Percentiles rank a stretch among this genome's conserved stretches.
phyloP scores from a whole-genome alignment of 441 rosid species.

The Populus hybrid region DNA sequence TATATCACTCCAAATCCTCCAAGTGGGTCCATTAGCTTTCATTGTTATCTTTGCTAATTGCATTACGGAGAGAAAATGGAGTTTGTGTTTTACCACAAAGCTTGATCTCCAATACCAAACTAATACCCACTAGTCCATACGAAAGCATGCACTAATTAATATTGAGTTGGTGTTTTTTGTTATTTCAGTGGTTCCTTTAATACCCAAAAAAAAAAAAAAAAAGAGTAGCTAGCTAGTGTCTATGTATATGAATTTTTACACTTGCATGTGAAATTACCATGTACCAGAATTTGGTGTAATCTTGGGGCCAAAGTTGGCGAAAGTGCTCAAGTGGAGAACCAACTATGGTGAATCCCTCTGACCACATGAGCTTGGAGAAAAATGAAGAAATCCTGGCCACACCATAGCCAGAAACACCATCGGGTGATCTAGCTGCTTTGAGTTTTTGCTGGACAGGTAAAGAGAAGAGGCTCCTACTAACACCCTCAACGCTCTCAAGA shows the following conservation, averaged over 20 bases:
- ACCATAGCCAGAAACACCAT: slow-evolving; percentile 78
- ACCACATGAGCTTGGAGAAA: slow-evolving; percentile 85
- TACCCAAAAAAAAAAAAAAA: no score
- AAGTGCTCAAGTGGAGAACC: slow-evolving; percentile 77
- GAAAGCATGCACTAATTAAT: not conserved
- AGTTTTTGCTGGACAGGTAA: slow-evolving; percentile 65
- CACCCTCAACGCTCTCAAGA: slow-evolving; percentile 39
- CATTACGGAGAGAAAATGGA: slow-evolving; percentile 23
- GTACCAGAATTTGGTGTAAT: slow-evolving; percentile 60
- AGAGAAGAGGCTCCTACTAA: slow-evolving; percentile 44
- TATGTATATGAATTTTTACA: no score
- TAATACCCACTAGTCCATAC: not conserved
- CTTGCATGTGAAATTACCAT: slow-evolving; percentile 18
- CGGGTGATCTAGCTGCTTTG: slow-evolving; percentile 62
- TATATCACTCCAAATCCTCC: slow-evolving; percentile 26
- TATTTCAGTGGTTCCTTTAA: no score
- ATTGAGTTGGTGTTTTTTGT: no score
- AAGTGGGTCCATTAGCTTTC: slow-evolving; percentile 46
- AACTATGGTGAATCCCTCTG: slow-evolving; percentile 83
- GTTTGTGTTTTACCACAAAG: not conserved
- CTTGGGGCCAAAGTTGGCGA: slow-evolving; percentile 74
- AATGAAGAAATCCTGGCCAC: slow-evolving; percentile 67
- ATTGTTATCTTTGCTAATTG: slow-evolving; percentile 39
- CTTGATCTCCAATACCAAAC: not conserved
- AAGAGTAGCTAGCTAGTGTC: slow-evolving; percentile 13